A percentile compares a stretch with the other conserved stretches of the same genome.
Evolutionary conservation across 2,329 filamentous ascomycete species (phyloP).

Genomic region (Beauveria scarabaeidicola): DNA sequence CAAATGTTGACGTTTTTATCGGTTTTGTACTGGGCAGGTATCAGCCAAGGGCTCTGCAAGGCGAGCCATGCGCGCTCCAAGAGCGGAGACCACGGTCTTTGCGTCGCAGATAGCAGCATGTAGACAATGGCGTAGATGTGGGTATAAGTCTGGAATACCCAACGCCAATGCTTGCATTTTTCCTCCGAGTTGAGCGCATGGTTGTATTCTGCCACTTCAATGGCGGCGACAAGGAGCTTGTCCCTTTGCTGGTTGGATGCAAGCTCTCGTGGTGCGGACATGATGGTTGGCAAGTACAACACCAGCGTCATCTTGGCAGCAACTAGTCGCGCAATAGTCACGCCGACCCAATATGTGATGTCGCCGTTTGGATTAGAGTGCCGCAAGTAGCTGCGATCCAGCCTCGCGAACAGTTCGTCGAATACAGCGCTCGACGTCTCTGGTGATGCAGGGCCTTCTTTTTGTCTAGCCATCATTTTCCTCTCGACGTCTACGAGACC

Average conservation of each 20-base stretch:
- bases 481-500: slow-evolving; percentile 28
- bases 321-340: slow-evolving; percentile 35
- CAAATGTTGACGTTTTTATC: slow-evolving; percentile 28
- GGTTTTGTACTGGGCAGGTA: slow-evolving; percentile 22
- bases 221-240: slow-evolving; percentile 40
- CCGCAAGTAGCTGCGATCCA: slow-evolving; percentile 36
- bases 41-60: slow-evolving; percentile 36
- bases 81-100: slow-evolving; percentile 35
- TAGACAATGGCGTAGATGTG: slow-evolving; percentile 53
- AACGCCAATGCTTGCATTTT: slow-evolving; percentile 42
- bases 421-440: slow-evolving; percentile 36
- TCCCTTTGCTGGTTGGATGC: slow-evolving; percentile 31
- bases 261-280: slow-evolving; percentile 29
- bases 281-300: slow-evolving; percentile 44
- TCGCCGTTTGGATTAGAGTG: slow-evolving; percentile 24
- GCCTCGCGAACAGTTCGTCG: slow-evolving; percentile 33
- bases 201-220: slow-evolving; percentile 49
- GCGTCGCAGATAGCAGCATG: slow-evolving; percentile 42
- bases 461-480: slow-evolving; percentile 27
- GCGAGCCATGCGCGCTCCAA: slow-evolving; percentile 40
- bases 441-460: slow-evolving; percentile 21
- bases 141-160: slow-evolving; percentile 51
- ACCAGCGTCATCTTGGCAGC: slow-evolving; percentile 47
- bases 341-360: slow-evolving; percentile 29
- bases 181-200: slow-evolving; percentile 43